These are phyloP conservation scores for Rhodotorula glutinis DNA, from an alignment of 1,284 basidiomycete species.

Conservation along the genomic window DNA sequence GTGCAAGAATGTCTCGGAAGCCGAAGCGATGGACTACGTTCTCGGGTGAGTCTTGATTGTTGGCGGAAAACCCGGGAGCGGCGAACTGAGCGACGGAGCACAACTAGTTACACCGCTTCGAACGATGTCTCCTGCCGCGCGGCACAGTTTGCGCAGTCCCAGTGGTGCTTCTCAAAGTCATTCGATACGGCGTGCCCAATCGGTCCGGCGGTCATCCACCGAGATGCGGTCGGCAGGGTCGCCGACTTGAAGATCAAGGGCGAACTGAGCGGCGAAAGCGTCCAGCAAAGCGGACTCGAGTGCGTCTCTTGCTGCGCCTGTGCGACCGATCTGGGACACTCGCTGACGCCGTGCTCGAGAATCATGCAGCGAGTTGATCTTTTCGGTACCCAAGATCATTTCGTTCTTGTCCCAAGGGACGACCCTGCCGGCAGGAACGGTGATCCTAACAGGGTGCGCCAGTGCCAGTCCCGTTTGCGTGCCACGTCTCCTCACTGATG, in stretches of 20 bases:
- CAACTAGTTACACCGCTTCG: constrained; percentile 42
- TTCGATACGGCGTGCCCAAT: constrained; percentile 52
- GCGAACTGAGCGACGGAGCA: too few relatives aligned
- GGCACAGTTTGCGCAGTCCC: constrained; percentile 44
- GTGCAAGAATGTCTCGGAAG: constrained; percentile 71
- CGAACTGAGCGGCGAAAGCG: constrained; percentile 46
- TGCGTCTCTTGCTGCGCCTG: constrained; percentile 34
- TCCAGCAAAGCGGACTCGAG: constrained; percentile 49
- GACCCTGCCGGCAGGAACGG: constrained; percentile 39
- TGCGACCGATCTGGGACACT: not conserved
- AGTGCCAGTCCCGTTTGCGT: not conserved
- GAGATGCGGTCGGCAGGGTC: constrained; percentile 39
- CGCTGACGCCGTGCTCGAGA: not conserved
- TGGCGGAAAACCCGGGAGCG: too few relatives aligned
- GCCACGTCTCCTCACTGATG: too few relatives aligned
- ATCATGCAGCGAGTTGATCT: constrained; percentile 49
- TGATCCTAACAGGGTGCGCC: constrained; percentile 43
- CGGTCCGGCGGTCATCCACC: constrained; percentile 39
- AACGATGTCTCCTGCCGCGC: constrained; percentile 51
- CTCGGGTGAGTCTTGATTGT: constrained; percentile 17
- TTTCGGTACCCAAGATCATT: constrained; percentile 50
- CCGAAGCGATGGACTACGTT: constrained; percentile 59
- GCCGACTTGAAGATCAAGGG: constrained; percentile 46
- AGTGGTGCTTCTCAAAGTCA: constrained; percentile 49
- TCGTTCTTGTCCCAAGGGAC: constrained; percentile 45